Base-by-base conservation (phyloP, 768 basidiomycete species). In the Kwoniella newhampshirensis region DNA sequence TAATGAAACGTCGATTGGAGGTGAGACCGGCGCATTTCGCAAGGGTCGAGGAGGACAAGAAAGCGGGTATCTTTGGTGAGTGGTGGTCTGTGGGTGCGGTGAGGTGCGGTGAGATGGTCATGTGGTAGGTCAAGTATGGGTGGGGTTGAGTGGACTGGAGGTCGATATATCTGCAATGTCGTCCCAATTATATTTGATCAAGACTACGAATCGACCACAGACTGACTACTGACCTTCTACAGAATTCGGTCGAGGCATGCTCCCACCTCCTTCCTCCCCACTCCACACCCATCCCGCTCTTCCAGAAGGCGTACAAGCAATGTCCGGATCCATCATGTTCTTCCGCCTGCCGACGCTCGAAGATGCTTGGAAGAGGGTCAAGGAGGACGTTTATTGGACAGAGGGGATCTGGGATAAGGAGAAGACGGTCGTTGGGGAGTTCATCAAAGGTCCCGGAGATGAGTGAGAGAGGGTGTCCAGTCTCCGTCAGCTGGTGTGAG, bases 331-430 rank as follows among this genome's bases (percentile, higher is more conserved):
- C 7, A 63, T 62, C 52, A 67, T 67, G 65, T 52, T 72, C 17
- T 64, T 67, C 58, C 43, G 53, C n/a, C 63, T 64, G n/a, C 59
- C 65, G 20, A 54, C 68, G 3, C 51, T 67, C 15, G 68, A 68
- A 25, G 66, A 61, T 11, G 58, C 45, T 13, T 64, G 64, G 64
- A 52, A 58, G 12, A 44, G 74, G n/a, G 23, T 75, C 26, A 68
- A 70, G 53, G 52, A 48, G 15, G 74, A 75, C 47, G 60, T 68
- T 18, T 75, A 72, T 47, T 75, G 69, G 68, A 69, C 57, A 5
- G 68, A 62, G 15, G 65, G 64, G 2, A 61, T 75, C 7, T 75
- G 74, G 74, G 70, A 75, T 51, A 67, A 66, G 49, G 72, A 73
- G 21, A 60, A 64, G n/a, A 60, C 64, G 35, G 44, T 54, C 15